Evolutionary conservation across 2,329 filamentous ascomycete genomes (phyloP).

Genomic region (Sclerotinia borealis): DNA sequence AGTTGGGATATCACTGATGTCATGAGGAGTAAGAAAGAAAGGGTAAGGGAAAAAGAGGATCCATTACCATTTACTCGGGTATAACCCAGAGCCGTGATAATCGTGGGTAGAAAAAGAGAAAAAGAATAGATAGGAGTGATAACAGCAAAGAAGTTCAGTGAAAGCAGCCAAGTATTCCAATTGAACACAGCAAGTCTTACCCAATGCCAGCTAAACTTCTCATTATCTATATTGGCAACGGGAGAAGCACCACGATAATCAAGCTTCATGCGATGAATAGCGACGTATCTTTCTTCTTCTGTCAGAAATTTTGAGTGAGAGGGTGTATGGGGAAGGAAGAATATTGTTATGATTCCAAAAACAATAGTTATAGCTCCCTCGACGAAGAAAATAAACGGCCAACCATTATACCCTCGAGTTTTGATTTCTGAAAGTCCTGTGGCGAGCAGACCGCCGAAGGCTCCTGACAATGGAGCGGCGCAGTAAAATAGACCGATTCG

Average conservation of each 20-base stretch:
- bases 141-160: constrained; percentile 6
- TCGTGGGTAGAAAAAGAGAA: constrained; percentile 38
- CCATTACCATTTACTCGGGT: constrained; percentile 25
- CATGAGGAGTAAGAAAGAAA: not conserved
- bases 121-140: constrained; percentile 34
- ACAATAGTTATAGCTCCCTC: constrained; percentile 6
- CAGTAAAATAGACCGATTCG: constrained; percentile 81
- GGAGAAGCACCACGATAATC: constrained; percentile 2
- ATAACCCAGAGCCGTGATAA: constrained; percentile 48
- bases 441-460: constrained; percentile 66
- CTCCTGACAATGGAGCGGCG: constrained; percentile 72
- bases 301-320: constrained; percentile 5
- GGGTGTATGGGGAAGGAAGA: constrained; percentile 8
- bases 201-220: constrained; percentile 13
- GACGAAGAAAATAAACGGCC: constrained; percentile 13
- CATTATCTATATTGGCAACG: not conserved
- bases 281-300: not conserved
- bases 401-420: constrained; percentile 2
- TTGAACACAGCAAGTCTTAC: constrained; percentile 8
- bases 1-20: not conserved
- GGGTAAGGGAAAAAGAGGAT: not conserved
- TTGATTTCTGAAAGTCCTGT: constrained; percentile 36
- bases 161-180: constrained; percentile 10
- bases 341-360: constrained; percentile 1
- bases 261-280: constrained; percentile 10